Base-by-base conservation (phyloP, 83 land plant species). In the Thuja plicata region DNA sequence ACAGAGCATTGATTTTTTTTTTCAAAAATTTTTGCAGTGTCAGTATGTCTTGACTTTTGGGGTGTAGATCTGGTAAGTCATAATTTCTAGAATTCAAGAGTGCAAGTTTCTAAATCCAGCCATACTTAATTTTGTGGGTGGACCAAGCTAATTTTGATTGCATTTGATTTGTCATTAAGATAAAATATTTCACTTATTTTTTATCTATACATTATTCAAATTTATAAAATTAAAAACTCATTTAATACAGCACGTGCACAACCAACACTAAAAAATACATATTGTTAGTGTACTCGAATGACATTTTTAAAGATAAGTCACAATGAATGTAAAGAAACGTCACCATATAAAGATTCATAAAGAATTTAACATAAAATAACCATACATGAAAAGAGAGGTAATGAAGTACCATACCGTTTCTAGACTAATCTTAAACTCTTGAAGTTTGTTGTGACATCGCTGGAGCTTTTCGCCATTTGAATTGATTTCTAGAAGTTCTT, bases 401-500 rank as follows among this genome's bases (percentile, higher is more conserved):
- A 71, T 16, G 41, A 41, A 16, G 78, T 73, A 30, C 24, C 62
- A 87, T 93, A 97, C 99, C 96, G 97, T 97, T 83, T 96, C 92
- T 46, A 98, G 89, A 70, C 96, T 97, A 86, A 95, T 93, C 88
- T 93, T 95, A 85, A 95, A 97, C 85, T 98, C 99, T 30, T 90
- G 87, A 19, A 97, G 95, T 88, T 98, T 99, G 88, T 93, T 97
- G 66, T 97, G 94, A 50, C 93, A 77, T 11, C 98, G 96, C 87
- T 93, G 94, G 85, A 98, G 89, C 92, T 94, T 97, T 16, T 98
- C 99, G 89, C 87, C 90, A 85, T 96, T 98, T 52, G 97, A 92
- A 88, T 95, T 96, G 48, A 98, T 94, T 89, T 98, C 99, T 55
- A 91, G 41, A 89, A 98, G 93, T 91, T 98, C 99, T 50, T 96